Evolutionary conservation across 1,284 basidiomycete genomes (phyloP).

Genomic region (Trametes pubescens): DNA sequence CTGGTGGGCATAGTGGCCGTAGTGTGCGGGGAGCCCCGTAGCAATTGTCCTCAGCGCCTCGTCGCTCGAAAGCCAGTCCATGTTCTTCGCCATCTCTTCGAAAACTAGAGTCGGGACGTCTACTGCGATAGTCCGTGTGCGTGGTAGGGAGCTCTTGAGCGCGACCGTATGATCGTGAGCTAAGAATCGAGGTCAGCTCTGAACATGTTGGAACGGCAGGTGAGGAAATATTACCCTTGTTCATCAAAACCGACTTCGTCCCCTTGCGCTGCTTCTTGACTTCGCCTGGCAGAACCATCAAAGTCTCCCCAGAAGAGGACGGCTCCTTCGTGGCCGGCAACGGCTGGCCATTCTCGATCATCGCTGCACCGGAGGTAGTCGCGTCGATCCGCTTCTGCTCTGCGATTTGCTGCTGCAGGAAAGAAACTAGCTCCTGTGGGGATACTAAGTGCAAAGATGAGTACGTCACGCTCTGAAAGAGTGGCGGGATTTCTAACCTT

Average conservation of each 20-base stretch:
- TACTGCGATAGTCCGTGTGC: constrained; percentile 73
- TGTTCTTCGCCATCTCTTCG: constrained; percentile 63
- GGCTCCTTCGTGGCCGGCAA: constrained; percentile 53
- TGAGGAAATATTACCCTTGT: constrained; percentile 60
- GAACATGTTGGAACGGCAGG: neutral
- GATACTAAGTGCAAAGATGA: constrained; percentile 53
- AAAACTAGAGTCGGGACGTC: constrained; percentile 70
- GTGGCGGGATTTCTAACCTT: constrained; percentile 53
- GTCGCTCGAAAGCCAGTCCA: constrained; percentile 76
- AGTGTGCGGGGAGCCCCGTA: constrained; percentile 60
- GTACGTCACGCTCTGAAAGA: neutral
- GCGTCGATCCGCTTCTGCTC: constrained; percentile 80
- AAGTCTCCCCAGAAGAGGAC: constrained; percentile 55
- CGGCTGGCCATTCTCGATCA: constrained; percentile 47
- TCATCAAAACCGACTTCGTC: constrained; percentile 72
- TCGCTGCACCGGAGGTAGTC: constrained; percentile 62
- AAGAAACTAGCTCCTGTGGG: constrained; percentile 73
- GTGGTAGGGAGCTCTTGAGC: constrained; percentile 65
- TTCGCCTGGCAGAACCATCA: constrained; percentile 71
- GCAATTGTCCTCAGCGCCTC: constrained; percentile 72
- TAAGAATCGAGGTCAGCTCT: neutral
- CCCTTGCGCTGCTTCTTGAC: constrained; percentile 78
- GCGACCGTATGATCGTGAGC: constrained; percentile 67
- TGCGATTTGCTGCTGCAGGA: constrained; percentile 78
- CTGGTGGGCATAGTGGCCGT: constrained; percentile 67